Conservation (phyloP, 306 rosid genomes). For the Senna siamea region DNA sequence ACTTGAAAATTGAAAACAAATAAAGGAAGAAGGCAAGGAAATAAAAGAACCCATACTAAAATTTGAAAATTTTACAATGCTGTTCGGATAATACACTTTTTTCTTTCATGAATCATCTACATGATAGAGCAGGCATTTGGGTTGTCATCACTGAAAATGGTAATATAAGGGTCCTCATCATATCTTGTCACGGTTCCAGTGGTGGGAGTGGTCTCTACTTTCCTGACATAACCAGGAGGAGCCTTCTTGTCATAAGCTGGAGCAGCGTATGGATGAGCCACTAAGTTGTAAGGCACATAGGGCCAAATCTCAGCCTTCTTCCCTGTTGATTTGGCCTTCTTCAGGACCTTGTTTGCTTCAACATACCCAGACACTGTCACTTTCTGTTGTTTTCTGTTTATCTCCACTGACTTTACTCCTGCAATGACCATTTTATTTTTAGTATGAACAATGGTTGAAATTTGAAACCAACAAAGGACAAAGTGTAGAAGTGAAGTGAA, state of each 20-base stretch:
- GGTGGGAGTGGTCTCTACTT: constrained; percentile 57
- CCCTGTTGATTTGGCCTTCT: constrained; percentile 93
- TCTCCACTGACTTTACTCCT: constrained; percentile 95
- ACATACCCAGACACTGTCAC: constrained; percentile 85
- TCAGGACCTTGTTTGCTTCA: constrained; percentile 87
- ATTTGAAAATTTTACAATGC: constrained; percentile 51
- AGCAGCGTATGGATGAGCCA: constrained; percentile 84
- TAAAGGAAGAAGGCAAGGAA: neutral
- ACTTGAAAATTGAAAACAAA: constrained; percentile 16
- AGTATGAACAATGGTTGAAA: neutral
- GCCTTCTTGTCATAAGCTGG: constrained; percentile 93
- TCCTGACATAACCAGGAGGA: constrained; percentile 95
- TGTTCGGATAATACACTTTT: neutral
- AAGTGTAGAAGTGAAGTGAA: constrained; percentile 6
- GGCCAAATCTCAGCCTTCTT: constrained; percentile 97
- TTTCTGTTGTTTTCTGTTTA: constrained; percentile 94
- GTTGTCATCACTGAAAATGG: constrained; percentile 96
- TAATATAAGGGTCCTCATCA: constrained; percentile 85
- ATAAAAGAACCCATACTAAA: constrained; percentile 39
- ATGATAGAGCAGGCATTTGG: constrained; percentile 96
- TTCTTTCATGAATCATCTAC: constrained; percentile 45
- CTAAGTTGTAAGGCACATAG: constrained; percentile 83
- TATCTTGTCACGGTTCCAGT: constrained; percentile 60
- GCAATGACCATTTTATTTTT: constrained; percentile 37
- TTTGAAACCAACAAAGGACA: neutral